These are phyloP conservation scores for Hondaea fermentalgiana DNA, from an alignment of 108 stramenopile species.

Conservation along the genomic window DNA sequence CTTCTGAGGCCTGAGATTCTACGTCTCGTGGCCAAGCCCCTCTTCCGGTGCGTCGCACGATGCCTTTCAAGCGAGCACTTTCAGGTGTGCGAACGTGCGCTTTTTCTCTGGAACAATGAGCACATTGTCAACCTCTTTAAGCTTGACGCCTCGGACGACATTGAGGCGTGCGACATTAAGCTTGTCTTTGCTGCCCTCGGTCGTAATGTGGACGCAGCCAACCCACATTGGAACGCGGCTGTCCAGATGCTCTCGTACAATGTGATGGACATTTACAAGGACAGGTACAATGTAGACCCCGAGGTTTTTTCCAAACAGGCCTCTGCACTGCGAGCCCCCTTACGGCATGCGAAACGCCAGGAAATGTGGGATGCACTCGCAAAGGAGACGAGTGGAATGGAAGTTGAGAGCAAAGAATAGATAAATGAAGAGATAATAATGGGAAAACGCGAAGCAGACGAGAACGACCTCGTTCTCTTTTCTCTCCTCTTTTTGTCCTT, in stretches of 20 bases:
- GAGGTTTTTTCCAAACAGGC: neutral
- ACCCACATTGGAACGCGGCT: slow-evolving; percentile 96
- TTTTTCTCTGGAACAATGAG: slow-evolving; percentile 92
- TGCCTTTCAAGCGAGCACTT: slow-evolving; percentile 91
- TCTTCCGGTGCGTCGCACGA: slow-evolving; percentile 77
- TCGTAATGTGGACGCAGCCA: slow-evolving; percentile 63
- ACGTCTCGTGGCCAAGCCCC: slow-evolving; percentile 66
- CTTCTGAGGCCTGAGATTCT: slow-evolving; percentile 80
- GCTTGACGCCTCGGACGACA: slow-evolving; percentile 59
- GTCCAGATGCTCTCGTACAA: slow-evolving; percentile 93
- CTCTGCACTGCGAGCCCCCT: too few species aligned
- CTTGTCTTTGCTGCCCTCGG: slow-evolving; percentile 87
- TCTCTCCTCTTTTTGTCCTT: too few species aligned
- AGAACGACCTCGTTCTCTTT: too few species aligned
- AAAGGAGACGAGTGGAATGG: neutral
- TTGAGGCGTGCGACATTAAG: slow-evolving; percentile 80
- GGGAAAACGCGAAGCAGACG: too few species aligned
- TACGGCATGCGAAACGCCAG: neutral
- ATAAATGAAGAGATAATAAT: too few species aligned
- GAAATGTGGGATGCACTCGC: neutral
- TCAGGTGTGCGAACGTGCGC: slow-evolving; percentile 78
- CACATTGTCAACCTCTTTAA: slow-evolving; percentile 79
- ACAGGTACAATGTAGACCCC: neutral
- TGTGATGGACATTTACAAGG: slow-evolving; percentile 80
- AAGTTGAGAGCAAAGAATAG: neutral